A percentile compares a stretch with the other conserved stretches of the same genome.
phyloP scores from a whole-genome alignment of 805 yeast genomes.

The Ogataea parapolymorpha region DNA sequence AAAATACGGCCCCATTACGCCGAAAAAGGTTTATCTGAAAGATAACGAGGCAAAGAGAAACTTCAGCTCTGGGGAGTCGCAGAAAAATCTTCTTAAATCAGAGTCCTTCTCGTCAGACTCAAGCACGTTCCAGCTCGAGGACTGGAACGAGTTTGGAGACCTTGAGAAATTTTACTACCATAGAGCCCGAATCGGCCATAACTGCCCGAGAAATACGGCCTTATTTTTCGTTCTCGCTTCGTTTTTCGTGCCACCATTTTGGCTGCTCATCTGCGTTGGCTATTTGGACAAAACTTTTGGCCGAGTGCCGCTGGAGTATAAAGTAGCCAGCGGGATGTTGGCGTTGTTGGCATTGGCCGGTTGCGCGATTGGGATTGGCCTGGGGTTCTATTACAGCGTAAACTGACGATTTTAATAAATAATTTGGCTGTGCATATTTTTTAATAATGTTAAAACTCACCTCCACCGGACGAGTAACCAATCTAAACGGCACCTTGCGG shows the following conservation, averaged over 20 bases:
- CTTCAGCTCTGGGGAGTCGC: slow-evolving; percentile 14
- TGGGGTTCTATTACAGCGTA: slow-evolving; percentile 19
- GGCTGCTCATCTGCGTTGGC: slow-evolving; percentile 28
- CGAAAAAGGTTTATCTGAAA: slow-evolving; percentile 9
- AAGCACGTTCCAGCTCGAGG: slow-evolving; percentile 7
- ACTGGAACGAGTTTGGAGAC: slow-evolving; percentile 5
- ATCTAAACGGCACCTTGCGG: slow-evolving; percentile 16
- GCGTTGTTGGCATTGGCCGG: slow-evolving; percentile 19
- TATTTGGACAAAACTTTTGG: slow-evolving; percentile 27
- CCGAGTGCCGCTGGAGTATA: slow-evolving; percentile 19
- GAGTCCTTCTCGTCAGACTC: slow-evolving; percentile 7
- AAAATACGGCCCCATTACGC: slow-evolving; percentile 4
- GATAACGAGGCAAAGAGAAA: slow-evolving; percentile 5
- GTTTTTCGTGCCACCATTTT: slow-evolving; percentile 30
- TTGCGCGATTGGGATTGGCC: slow-evolving; percentile 26
- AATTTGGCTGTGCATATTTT: slow-evolving; percentile 1
- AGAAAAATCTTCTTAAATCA: slow-evolving; percentile 6
- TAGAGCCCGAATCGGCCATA: neutral
- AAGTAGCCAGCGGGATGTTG: slow-evolving; percentile 20
- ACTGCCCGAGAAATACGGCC: slow-evolving; percentile 18
- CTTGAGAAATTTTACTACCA: slow-evolving; percentile 3
- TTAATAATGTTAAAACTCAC: slow-evolving; percentile 2
- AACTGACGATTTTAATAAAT: neutral
- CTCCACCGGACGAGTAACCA: slow-evolving; percentile 6
- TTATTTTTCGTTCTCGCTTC: slow-evolving; percentile 20